Evolutionary conservation across 192 early-diverging fungal species (phyloP).

Genomic region (Linnemannia hyalina): DNA sequence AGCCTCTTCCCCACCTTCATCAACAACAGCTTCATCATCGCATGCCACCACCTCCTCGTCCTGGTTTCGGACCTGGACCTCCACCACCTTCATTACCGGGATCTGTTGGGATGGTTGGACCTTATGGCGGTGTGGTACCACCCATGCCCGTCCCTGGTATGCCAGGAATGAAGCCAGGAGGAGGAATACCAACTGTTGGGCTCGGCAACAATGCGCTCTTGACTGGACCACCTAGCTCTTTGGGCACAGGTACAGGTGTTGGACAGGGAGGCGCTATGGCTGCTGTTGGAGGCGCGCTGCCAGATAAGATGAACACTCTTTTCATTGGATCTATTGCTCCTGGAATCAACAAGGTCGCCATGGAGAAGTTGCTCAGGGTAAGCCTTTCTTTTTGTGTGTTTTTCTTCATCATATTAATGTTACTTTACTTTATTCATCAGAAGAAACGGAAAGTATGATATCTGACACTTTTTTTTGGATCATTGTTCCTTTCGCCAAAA

Average conservation of each 20-base stretch:
- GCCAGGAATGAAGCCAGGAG: neutral
- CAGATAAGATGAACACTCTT: slow-evolving; percentile 75
- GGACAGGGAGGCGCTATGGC: neutral
- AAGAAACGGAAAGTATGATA: too few relatives aligned
- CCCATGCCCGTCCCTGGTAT: neutral
- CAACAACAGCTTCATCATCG: slow-evolving; percentile 17
- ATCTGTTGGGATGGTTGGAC: slow-evolving; percentile 18
- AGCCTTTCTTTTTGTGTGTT: neutral
- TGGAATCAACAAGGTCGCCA: slow-evolving; percentile 75
- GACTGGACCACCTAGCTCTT: neutral
- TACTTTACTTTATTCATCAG: too few relatives aligned
- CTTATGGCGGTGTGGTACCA: slow-evolving; percentile 10
- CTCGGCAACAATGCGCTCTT: neutral
- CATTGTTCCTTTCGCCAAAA: neutral
- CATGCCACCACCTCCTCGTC: slow-evolving; percentile 9
- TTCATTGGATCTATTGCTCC: slow-evolving; percentile 80
- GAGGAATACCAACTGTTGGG: too few relatives aligned
- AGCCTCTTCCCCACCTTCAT: neutral
- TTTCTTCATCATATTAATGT: neutral
- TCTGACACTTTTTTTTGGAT: slow-evolving; percentile 19
- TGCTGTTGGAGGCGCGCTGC: slow-evolving; percentile 41
- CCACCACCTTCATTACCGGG: slow-evolving; percentile 26
- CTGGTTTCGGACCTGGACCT: slow-evolving; percentile 25
- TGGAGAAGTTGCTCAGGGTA: slow-evolving; percentile 76
- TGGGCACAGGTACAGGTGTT: neutral